phyloP scores from a whole-genome alignment of 179 eudicot species.

The Beta macrorhiza region DNA sequence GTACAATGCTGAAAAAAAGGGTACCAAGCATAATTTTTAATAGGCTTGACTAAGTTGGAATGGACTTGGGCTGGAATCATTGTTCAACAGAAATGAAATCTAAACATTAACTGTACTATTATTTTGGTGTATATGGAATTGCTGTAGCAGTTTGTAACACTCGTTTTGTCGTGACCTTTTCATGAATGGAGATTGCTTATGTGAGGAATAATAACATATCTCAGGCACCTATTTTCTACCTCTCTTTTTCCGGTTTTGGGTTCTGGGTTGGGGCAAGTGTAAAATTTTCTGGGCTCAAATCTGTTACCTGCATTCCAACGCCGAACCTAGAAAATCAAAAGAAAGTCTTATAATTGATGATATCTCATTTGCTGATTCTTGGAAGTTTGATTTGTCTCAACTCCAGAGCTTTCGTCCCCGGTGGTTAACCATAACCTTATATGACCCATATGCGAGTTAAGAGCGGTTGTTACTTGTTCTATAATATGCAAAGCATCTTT shows the following conservation, averaged over 20 bases:
- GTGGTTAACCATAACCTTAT: not conserved
- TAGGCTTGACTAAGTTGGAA: too few relatives aligned
- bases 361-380: not conserved
- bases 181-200: not conserved
- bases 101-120: not conserved
- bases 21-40: too few relatives aligned
- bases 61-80: too few relatives aligned
- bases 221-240: not conserved
- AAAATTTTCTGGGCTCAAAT: not conserved
- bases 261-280: not conserved
- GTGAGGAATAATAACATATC: not conserved
- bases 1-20: too few relatives aligned
- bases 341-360: too few relatives aligned
- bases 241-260: not conserved
- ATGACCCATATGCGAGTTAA: not conserved
- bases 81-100: too few relatives aligned
- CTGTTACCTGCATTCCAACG: not conserved
- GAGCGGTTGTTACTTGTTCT: not conserved
- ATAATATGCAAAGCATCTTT: not conserved
- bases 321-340: not conserved
- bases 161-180: not conserved
- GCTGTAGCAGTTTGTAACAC: not conserved
- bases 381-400: not conserved
- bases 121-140: not conserved
- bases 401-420: not conserved